Percentiles rank a stretch among this genome's conserved stretches.
Conservation (phyloP, 2,329 filamentous ascomycete genomes). For the Blumeria graminis region DNA sequence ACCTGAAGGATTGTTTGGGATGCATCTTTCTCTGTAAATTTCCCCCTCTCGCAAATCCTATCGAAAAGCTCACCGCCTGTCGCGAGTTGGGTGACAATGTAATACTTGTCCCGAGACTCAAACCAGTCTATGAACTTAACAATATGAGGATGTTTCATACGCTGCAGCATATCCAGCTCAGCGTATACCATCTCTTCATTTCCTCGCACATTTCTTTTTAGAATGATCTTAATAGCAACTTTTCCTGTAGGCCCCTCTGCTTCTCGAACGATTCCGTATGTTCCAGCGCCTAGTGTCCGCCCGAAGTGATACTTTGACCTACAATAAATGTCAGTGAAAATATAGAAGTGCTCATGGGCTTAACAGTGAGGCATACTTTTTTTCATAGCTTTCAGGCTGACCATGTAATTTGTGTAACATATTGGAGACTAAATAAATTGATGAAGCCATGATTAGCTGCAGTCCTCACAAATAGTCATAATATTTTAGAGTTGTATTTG, state of each 20-base stretch:
- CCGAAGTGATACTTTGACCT: conserved; percentile 81
- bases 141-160: conserved; percentile 80
- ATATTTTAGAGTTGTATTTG: too few species aligned
- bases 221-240: conserved; percentile 93
- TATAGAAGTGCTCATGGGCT: conserved; percentile 2
- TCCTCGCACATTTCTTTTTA: conserved; percentile 97
- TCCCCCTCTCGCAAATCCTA: conserved; percentile 90
- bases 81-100: conserved; percentile 91
- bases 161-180: conserved; percentile 81
- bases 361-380: conserved; percentile 40
- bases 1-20: conserved; percentile 90
- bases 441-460: not conserved
- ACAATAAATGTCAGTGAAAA: conserved; percentile 4
- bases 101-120: conserved; percentile 99
- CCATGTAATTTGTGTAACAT: conserved; percentile 93
- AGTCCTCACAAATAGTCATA: too few species aligned
- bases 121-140: conserved; percentile 98
- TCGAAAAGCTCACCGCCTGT: conserved; percentile 94
- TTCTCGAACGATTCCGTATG: conserved; percentile 94
- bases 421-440: conserved; percentile 36
- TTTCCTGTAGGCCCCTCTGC: conserved; percentile 66
- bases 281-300: conserved; percentile 80
- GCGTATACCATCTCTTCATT: conserved; percentile 99
- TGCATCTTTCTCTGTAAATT: conserved; percentile 86
- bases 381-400: conserved; percentile 95